Conservation (phyloP, 2,329 filamentous ascomycete genomes). For the Pseudocercospora cruenta region DNA sequence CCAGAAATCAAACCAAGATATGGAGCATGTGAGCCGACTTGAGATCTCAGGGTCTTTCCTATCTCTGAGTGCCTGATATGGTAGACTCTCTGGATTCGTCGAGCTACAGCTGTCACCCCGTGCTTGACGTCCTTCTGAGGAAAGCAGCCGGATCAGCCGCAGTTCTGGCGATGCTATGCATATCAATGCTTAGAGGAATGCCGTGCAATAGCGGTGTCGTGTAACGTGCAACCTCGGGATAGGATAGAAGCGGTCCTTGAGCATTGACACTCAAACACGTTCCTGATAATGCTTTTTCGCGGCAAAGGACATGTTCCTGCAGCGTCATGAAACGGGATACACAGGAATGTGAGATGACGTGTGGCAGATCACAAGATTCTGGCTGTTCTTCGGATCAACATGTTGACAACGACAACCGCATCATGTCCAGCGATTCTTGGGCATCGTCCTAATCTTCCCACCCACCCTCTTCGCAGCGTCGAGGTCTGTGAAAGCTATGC, state of each 20-base stretch:
- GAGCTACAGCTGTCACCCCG: constrained; percentile 18
- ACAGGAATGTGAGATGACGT: constrained; percentile 1
- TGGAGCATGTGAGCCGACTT: constrained; percentile 1
- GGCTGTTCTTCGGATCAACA: neutral
- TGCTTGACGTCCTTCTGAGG: constrained; percentile 1
- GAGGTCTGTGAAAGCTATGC: neutral
- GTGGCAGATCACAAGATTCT: neutral
- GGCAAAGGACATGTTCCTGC: neutral
- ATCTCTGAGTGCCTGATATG: constrained; percentile 10
- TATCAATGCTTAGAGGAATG: constrained; percentile 13
- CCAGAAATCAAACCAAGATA: constrained; percentile 9
- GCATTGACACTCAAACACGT: neutral
- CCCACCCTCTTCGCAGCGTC: neutral
- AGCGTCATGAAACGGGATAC: neutral
- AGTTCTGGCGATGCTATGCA: constrained; percentile 16
- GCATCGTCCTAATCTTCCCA: neutral
- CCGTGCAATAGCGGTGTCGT: constrained; percentile 16
- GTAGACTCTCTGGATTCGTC: constrained; percentile 12
- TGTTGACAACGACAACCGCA: neutral
- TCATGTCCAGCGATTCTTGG: neutral
- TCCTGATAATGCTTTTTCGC: neutral
- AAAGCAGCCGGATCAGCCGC: constrained; percentile 5
- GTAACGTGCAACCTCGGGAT: constrained; percentile 10
- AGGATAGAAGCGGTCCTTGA: constrained; percentile 2
- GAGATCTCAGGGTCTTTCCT: constrained; percentile 9